Percentiles rank a stretch among this genome's conserved stretches.
Evolutionary conservation across 345 rosid species (phyloP).

Genomic region (Gossypium sturtianum): DNA sequence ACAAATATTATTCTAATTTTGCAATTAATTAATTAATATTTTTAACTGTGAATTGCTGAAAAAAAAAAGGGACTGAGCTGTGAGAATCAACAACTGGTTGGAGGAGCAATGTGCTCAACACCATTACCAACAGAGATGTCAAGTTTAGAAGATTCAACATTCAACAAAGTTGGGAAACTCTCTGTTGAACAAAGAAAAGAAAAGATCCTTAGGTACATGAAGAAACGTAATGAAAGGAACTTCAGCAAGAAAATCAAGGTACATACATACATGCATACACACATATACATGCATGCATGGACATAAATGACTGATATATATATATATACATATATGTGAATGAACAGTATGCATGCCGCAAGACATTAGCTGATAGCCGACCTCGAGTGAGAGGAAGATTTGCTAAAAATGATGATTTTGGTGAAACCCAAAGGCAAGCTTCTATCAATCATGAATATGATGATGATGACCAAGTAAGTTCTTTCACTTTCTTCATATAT

Average conservation of each 20-base stretch:
- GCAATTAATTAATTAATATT: no score
- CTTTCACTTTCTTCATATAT: no score
- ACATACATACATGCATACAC: neutral
- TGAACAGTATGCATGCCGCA: conserved; percentile 80
- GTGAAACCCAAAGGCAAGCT: conserved; percentile 43
- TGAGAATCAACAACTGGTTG: conserved; percentile 44
- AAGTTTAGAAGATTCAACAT: conserved; percentile 65
- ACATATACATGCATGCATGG: neutral
- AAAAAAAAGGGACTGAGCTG: conserved; percentile 37
- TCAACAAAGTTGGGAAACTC: conserved; percentile 67
- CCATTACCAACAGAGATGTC: conserved; percentile 56
- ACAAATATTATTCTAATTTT: no score
- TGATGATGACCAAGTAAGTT: conserved; percentile 55
- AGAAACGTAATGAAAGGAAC: conserved; percentile 89
- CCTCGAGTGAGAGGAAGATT: conserved; percentile 95
- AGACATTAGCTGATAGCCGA: conserved; percentile 86
- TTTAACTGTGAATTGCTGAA: neutral
- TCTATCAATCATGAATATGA: conserved; percentile 66
- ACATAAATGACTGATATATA: neutral
- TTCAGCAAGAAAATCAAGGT: conserved; percentile 99
- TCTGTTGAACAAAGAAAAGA: conserved; percentile 86
- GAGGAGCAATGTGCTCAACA: conserved; percentile 30
- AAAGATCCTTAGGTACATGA: conserved; percentile 86
- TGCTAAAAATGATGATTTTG: conserved; percentile 80
- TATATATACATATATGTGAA: neutral